Conservation (phyloP, 2,329 filamentous ascomycete genomes). For the Aspergillus neotritici region DNA sequence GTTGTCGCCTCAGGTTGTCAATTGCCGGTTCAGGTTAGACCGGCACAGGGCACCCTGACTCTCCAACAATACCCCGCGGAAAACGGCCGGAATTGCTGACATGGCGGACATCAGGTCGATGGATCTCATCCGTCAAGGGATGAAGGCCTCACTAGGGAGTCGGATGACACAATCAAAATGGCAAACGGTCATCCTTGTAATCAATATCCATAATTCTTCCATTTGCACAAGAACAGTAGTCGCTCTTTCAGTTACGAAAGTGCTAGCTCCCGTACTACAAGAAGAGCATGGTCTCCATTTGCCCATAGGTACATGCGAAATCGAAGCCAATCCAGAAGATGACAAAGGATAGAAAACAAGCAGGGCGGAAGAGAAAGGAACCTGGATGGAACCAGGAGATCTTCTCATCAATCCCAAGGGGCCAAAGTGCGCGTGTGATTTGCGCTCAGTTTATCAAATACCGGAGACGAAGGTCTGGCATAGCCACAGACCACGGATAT, state of each 20-base stretch:
- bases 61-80: conserved; percentile 19
- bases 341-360: conserved; percentile 7
- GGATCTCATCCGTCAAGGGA: too few species aligned
- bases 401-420: too few species aligned
- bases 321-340: conserved; percentile 6
- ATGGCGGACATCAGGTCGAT: neutral
- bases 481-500: too few species aligned
- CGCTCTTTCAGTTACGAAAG: conserved; percentile 1
- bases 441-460: too few species aligned
- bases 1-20: conserved; percentile 22
- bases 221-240: conserved; percentile 17
- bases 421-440: too few species aligned
- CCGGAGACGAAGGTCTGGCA: too few species aligned
- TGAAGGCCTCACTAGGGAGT: too few species aligned
- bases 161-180: too few species aligned
- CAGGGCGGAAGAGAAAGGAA: conserved; percentile 4
- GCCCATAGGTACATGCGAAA: conserved; percentile 26
- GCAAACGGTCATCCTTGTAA: conserved; percentile 9
- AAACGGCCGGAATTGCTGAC: conserved; percentile 7
- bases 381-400: too few species aligned
- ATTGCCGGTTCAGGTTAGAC: conserved; percentile 21
- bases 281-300: conserved; percentile 21
- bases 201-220: conserved; percentile 17
- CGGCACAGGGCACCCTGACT: conserved; percentile 6
- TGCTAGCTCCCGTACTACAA: neutral